Conservation (phyloP, 2,329 filamentous ascomycete species). For the Tolypocladium tropicale region DNA sequence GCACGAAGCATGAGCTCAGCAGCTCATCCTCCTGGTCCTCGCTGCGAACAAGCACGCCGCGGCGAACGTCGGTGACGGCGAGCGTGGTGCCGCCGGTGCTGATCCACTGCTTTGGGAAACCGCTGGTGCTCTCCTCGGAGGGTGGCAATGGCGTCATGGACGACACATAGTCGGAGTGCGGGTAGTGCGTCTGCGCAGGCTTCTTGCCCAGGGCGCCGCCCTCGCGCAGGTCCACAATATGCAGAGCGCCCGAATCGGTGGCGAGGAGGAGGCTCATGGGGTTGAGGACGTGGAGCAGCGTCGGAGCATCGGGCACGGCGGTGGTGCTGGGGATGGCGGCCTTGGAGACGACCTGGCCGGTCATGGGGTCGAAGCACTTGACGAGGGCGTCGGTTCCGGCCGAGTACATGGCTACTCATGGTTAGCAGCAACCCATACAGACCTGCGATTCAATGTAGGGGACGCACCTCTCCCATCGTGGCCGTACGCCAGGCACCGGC, state of each 20-base stretch:
- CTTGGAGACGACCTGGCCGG: slow-evolving; percentile 68
- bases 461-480: slow-evolving; percentile 57
- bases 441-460: fast-evolving
- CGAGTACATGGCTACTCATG: slow-evolving; percentile 44
- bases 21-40: slow-evolving; percentile 95
- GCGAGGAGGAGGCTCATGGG: slow-evolving; percentile 81
- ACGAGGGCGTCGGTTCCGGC: slow-evolving; percentile 51
- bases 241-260: slow-evolving; percentile 81
- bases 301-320: slow-evolving; percentile 57
- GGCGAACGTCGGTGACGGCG: slow-evolving; percentile 77
- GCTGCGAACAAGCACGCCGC: slow-evolving; percentile 77
- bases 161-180: slow-evolving; percentile 89
- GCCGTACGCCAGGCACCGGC: slow-evolving; percentile 69
- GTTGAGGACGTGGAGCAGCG: slow-evolving; percentile 72
- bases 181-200: slow-evolving; percentile 71
- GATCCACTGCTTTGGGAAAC: slow-evolving; percentile 89
- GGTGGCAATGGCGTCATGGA: slow-evolving; percentile 77
- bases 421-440: background rate
- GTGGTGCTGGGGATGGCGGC: slow-evolving; percentile 58
- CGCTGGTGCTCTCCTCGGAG: slow-evolving; percentile 70
- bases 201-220: slow-evolving; percentile 43
- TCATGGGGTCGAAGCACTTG: slow-evolving; percentile 46
- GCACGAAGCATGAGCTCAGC: slow-evolving; percentile 69
- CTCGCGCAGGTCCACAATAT: slow-evolving; percentile 75
- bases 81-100: slow-evolving; percentile 87